Base-by-base conservation (phyloP, 805 yeast species). In the Pichia paraexigua region DNA sequence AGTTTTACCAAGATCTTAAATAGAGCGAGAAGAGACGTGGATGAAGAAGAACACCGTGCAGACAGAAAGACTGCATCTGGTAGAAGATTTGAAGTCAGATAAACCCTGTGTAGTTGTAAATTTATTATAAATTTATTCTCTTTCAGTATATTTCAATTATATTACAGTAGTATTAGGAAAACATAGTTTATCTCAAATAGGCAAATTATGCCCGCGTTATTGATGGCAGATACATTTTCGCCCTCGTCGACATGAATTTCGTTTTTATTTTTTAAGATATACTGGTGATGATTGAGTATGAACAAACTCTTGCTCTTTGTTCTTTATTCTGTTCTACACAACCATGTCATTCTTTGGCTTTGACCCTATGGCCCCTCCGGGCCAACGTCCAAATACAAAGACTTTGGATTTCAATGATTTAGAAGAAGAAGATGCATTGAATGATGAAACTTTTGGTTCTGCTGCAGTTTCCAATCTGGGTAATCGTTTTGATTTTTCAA, bases 1-100 rank as follows among this genome's bases (percentile, higher is more conserved):
- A 94, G 95, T 62, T 94, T 91, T 74, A 79, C 91, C 65, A 94
- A 94, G 76, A 92, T 94, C 32, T 81, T 94, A 71, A 94, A 94
- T 73, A 80, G 99, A 65, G 99, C 99, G 30, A 90, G 91, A 71
- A 92, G 97, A 27, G 99, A 94, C 62, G 86, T 81, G 53, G 85
- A 82, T 20, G 94, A 85, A 53, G 85, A 80, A 52, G 90, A 83
- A 58, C 46, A 57, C 35, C 62, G 67, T 47, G 58, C 60, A 18
- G 73, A 69, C 41, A 75, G 86, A 60, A 85, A 80, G 71, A 84
- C 90, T 15, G 89, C 88, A 17, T 73, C 81, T 53, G 91, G 91
- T 25, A 74, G 90, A 63, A 71, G 87, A 58, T 83, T 85, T 58
- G 83, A 75, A 49, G 60, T 61, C 48, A 63, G 63, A 53, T 56